Conservation (phyloP, 1,139 yeast species). For the Meyerozyma carpophila region DNA sequence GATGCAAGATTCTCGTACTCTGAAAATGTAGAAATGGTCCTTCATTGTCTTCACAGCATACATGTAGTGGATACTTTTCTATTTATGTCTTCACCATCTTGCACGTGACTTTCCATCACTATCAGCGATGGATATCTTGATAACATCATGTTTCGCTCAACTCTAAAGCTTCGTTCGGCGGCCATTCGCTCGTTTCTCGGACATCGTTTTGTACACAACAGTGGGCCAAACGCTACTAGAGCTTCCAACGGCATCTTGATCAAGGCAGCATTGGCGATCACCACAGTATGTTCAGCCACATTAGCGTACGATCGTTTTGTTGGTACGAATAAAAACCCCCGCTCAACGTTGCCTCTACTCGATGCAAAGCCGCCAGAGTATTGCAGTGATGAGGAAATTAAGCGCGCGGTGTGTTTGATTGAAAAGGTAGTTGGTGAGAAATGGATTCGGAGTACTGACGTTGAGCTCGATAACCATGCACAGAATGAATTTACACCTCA, state of each 20-base stretch:
- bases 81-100: not conserved
- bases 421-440: constrained; percentile 12
- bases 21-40: too few relatives aligned
- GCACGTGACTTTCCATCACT: constrained; percentile 1
- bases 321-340: not conserved
- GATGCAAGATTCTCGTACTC: not conserved
- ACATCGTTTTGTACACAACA: not conserved
- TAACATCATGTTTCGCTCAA: not conserved
- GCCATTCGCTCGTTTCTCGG: not conserved
- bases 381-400: constrained; percentile 15
- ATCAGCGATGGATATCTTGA: not conserved
- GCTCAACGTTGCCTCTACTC: not conserved
- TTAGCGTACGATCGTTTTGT: not conserved
- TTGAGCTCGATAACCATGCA: constrained; percentile 32
- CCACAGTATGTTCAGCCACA: not conserved
- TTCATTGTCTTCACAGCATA: too few relatives aligned
- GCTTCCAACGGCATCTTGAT: not conserved
- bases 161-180: not conserved
- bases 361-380: constrained; percentile 13
- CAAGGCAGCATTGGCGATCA: not conserved
- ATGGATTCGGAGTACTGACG: constrained; percentile 21
- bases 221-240: not conserved
- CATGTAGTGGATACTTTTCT: too few relatives aligned
- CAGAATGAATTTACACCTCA: constrained; percentile 40
- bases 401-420: constrained; percentile 20